Percentiles rank a stretch among this genome's conserved stretches.
Evolutionary conservation across 2,329 filamentous ascomycete genomes (phyloP).

Genomic region (Xylaria sp.): DNA sequence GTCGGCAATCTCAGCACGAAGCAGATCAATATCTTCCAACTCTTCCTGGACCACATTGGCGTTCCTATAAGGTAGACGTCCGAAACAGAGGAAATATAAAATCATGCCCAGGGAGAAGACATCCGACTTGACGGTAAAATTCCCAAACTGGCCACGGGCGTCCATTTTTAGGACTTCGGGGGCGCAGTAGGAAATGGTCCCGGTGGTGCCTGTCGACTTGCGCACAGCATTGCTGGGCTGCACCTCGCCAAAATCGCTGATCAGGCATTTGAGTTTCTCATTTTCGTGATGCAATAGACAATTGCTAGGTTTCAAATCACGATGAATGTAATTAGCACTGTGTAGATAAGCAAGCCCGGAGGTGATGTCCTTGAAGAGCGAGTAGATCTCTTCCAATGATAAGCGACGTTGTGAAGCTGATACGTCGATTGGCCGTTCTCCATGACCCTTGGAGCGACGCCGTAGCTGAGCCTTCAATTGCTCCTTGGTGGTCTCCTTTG

Average conservation of each 20-base stretch:
- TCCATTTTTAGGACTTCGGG: slow-evolving; percentile 86
- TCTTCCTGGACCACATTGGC: slow-evolving; percentile 90
- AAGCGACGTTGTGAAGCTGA: slow-evolving; percentile 55
- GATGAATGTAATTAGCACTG: slow-evolving; percentile 90
- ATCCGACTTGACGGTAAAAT: slow-evolving; percentile 97
- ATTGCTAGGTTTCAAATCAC: slow-evolving; percentile 95
- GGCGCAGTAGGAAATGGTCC: slow-evolving; percentile 97
- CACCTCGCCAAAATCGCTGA: slow-evolving; percentile 98
- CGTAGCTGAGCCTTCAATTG: slow-evolving; percentile 89
- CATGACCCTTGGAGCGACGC: slow-evolving; percentile 80
- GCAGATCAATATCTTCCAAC: slow-evolving; percentile 85
- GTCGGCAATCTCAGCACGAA: slow-evolving; percentile 84
- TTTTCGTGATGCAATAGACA: slow-evolving; percentile 86
- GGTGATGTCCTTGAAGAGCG: slow-evolving; percentile 94
- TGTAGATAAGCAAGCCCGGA: slow-evolving; percentile 92
- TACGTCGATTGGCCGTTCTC: slow-evolving; percentile 68
- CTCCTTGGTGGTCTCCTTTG: slow-evolving; percentile 76
- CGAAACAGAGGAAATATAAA: slow-evolving; percentile 97
- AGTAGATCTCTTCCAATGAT: slow-evolving; percentile 92
- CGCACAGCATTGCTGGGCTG: slow-evolving; percentile 83
- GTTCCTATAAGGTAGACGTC: slow-evolving; percentile 82
- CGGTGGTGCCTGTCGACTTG: slow-evolving; percentile 92
- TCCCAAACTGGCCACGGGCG: slow-evolving; percentile 77
- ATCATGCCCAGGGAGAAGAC: slow-evolving; percentile 99
- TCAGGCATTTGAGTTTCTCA: slow-evolving; percentile 78